Percentiles rank a stretch among this genome's conserved stretches.
These are phyloP conservation scores for Eragrostis curvula DNA, from an alignment of 176 grass and related monocot species.

Conservation along the genomic window DNA sequence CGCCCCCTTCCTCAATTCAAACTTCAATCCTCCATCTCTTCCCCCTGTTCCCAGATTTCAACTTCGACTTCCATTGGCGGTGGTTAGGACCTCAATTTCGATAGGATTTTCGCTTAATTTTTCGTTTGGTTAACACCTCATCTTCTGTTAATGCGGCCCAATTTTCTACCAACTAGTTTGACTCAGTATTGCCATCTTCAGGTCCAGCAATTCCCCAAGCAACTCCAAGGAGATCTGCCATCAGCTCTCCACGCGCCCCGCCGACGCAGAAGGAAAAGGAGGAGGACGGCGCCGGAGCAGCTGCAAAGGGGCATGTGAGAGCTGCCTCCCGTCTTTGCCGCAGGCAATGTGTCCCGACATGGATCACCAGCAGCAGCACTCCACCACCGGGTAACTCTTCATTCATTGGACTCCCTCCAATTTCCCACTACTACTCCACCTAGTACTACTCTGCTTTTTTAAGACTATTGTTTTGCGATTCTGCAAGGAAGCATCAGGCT, in stretches of 20 bases:
- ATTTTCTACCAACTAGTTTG: neutral
- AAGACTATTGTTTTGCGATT: neutral
- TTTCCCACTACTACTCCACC: neutral
- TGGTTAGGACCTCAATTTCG: neutral
- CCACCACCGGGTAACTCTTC: slow-evolving; percentile 31
- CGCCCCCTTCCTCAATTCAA: neutral
- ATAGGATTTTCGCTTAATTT: neutral
- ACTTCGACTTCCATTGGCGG: neutral
- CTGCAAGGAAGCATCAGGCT: neutral
- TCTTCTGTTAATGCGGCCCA: neutral
- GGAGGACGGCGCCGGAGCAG: neutral
- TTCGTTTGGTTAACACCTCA: neutral
- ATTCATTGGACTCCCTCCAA: neutral
- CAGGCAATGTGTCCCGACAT: slow-evolving; percentile 48
- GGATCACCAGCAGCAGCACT: slow-evolving; percentile 27
- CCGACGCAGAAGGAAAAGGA: neutral
- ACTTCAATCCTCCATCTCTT: neutral
- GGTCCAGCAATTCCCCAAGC: neutral
- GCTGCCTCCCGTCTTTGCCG: slow-evolving; percentile 23
- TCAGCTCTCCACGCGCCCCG: neutral
- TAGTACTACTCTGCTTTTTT: neutral
- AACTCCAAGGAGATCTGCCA: neutral
- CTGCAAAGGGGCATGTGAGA: slow-evolving; percentile 35
- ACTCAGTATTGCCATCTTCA: neutral
- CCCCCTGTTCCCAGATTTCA: neutral